Evolutionary conservation across 2,329 filamentous ascomycete genomes (phyloP).

Genomic region (Magnaporthales sp.): DNA sequence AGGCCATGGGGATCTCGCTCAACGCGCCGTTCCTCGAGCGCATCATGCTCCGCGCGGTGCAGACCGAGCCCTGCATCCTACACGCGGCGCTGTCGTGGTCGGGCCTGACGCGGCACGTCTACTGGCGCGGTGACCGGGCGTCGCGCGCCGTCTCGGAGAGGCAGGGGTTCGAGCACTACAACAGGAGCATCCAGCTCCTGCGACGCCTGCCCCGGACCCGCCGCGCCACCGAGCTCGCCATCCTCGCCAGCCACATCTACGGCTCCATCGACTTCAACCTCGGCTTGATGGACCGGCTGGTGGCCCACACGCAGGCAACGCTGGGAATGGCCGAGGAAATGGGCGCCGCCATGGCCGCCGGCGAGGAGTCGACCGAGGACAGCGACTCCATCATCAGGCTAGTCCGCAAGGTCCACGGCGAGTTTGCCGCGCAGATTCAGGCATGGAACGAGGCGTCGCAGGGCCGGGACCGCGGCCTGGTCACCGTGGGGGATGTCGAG

Average conservation of each 20-base stretch:
- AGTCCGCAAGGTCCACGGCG: background rate
- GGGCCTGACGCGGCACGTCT: background rate
- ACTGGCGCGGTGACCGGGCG: background rate
- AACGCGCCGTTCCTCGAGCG: background rate
- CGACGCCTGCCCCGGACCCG: background rate
- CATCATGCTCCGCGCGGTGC: background rate
- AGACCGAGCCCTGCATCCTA: background rate
- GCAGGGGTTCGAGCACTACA: background rate
- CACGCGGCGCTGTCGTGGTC: slow-evolving; percentile 1
- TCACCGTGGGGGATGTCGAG: background rate
- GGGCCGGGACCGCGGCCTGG: background rate
- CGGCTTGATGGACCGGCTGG: background rate
- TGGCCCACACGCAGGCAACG: background rate
- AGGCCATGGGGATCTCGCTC: background rate
- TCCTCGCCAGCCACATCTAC: background rate
- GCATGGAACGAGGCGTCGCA: background rate
- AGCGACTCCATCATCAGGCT: background rate
- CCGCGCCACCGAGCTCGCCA: background rate
- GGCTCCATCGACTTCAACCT: background rate
- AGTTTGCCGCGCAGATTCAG: background rate
- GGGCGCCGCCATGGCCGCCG: background rate
- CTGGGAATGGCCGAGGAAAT: background rate
- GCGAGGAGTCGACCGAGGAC: background rate
- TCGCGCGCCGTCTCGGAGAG: background rate
- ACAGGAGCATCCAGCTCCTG: background rate